These are phyloP conservation scores for Phlyctochytrium arcticum DNA, from an alignment of 192 early-diverging fungal species.

Conservation along the genomic window DNA sequence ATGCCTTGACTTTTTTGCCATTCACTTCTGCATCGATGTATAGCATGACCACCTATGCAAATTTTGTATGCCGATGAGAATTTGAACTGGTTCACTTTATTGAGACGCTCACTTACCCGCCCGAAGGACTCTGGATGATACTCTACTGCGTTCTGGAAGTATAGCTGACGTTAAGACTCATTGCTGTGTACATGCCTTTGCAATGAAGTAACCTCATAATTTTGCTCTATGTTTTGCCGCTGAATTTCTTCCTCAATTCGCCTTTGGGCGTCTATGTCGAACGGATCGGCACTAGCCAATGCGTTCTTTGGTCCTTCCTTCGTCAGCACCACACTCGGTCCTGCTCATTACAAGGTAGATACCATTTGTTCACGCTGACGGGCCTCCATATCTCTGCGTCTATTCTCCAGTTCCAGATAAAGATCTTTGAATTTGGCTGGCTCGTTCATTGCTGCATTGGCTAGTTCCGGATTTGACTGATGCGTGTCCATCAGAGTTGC, in stretches of 20 bases:
- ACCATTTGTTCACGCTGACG: slow-evolving; percentile 43
- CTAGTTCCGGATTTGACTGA: slow-evolving; percentile 65
- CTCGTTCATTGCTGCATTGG: slow-evolving; percentile 57
- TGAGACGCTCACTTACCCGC: slow-evolving; percentile 37
- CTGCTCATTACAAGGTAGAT: too few species aligned
- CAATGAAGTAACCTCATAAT: slow-evolving; percentile 51
- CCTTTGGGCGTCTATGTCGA: slow-evolving; percentile 85
- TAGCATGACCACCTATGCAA: slow-evolving; percentile 77
- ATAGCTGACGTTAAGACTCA: background rate
- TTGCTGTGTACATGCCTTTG: background rate
- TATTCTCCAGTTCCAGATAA: slow-evolving; percentile 55
- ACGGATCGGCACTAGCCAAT: slow-evolving; percentile 72
- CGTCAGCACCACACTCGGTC: too few species aligned
- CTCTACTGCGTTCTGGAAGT: slow-evolving; percentile 71
- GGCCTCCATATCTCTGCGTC: slow-evolving; percentile 51
- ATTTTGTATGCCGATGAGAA: background rate
- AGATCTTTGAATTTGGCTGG: slow-evolving; percentile 61
- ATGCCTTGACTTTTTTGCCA: slow-evolving; percentile 79
- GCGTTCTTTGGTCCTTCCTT: too few species aligned
- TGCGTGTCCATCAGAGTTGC: too few species aligned
- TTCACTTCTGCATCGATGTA: slow-evolving; percentile 91
- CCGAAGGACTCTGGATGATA: slow-evolving; percentile 94
- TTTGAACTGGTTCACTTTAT: background rate
- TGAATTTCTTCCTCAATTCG: slow-evolving; percentile 89
- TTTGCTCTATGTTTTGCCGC: slow-evolving; percentile 76